phyloP scores from a whole-genome alignment of 2,329 filamentous ascomycete species.

The Sporothrix sp. region DNA sequence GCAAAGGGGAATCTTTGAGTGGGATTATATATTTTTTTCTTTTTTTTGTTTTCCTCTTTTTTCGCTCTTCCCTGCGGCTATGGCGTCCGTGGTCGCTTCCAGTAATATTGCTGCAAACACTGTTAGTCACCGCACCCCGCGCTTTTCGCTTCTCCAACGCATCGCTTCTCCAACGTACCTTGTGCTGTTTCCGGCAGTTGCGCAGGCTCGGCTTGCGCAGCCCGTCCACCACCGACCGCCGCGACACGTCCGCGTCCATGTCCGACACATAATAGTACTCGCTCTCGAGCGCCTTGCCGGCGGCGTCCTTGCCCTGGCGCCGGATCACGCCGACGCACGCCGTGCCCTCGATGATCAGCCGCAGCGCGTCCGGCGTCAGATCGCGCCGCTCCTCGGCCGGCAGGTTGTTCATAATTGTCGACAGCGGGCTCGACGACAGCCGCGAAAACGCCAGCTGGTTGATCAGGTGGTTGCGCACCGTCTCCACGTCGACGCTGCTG shows the following conservation, averaged over 20 bases:
- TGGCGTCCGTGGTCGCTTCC: constrained; percentile 12
- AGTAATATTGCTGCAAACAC: constrained; percentile 12
- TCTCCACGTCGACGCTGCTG: constrained; percentile 29
- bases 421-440: constrained; percentile 81
- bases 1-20: not conserved
- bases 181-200: constrained; percentile 89
- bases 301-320: constrained; percentile 89
- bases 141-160: not conserved
- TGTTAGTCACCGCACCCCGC: not conserved
- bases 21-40: not conserved
- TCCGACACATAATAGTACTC: constrained; percentile 97
- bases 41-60: not conserved
- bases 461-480: constrained; percentile 73
- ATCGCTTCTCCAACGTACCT: constrained; percentile 50
- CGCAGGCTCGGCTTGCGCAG: constrained; percentile 82
- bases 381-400: constrained; percentile 54
- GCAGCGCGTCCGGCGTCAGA: constrained; percentile 54
- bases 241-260: constrained; percentile 66
- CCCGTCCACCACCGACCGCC: constrained; percentile 73
- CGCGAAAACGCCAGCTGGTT: constrained; percentile 95
- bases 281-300: constrained; percentile 84
- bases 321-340: constrained; percentile 79
- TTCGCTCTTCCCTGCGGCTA: not conserved
- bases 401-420: constrained; percentile 78
- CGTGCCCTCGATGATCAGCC: constrained; percentile 61